A percentile compares a stretch with the other conserved stretches of the same genome.
phyloP scores from a whole-genome alignment of 2,329 filamentous ascomycete species.

The Pezizomycotina sp. region DNA sequence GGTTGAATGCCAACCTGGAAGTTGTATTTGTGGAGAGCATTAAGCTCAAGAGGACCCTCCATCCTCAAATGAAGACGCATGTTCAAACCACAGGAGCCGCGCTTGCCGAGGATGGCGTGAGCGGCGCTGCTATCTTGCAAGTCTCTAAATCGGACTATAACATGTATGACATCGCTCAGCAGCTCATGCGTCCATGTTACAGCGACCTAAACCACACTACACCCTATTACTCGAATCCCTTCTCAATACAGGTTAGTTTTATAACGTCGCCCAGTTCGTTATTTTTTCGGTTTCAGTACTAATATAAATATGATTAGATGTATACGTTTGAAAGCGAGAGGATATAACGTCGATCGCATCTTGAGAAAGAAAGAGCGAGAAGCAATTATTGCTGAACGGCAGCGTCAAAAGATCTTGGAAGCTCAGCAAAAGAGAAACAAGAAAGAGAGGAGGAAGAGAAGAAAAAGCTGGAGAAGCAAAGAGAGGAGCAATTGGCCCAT shows the following conservation, averaged over 20 bases:
- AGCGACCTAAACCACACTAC: constrained; percentile 71
- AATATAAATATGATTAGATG: constrained; percentile 42
- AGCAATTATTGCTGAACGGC: constrained; percentile 69
- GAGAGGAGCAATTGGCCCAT: constrained; percentile 31
- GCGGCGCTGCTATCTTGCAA: constrained; percentile 40
- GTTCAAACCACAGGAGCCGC: constrained; percentile 55
- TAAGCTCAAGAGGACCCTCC: constrained; percentile 35
- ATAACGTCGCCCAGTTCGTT: neutral
- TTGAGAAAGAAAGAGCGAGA: constrained; percentile 67
- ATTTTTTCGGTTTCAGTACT: too few species aligned
- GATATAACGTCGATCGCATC: constrained; percentile 94
- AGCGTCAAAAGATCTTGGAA: constrained; percentile 56
- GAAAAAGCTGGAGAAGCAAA: constrained; percentile 35
- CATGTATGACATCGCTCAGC: constrained; percentile 82
- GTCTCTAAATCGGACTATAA: constrained; percentile 59
- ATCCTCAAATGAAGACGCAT: constrained; percentile 19
- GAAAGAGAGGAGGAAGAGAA: constrained; percentile 39
- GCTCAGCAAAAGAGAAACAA: constrained; percentile 54
- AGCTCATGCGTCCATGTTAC: constrained; percentile 64
- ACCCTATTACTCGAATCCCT: constrained; percentile 84
- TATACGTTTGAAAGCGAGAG: constrained; percentile 65
- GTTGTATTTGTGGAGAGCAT: constrained; percentile 68
- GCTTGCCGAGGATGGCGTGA: constrained; percentile 27
- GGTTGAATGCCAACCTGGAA: constrained; percentile 70
- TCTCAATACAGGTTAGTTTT: constrained; percentile 35